Evolutionary conservation across 2,329 filamentous ascomycete species (phyloP).

Genomic region (Lithohypha guttulata): DNA sequence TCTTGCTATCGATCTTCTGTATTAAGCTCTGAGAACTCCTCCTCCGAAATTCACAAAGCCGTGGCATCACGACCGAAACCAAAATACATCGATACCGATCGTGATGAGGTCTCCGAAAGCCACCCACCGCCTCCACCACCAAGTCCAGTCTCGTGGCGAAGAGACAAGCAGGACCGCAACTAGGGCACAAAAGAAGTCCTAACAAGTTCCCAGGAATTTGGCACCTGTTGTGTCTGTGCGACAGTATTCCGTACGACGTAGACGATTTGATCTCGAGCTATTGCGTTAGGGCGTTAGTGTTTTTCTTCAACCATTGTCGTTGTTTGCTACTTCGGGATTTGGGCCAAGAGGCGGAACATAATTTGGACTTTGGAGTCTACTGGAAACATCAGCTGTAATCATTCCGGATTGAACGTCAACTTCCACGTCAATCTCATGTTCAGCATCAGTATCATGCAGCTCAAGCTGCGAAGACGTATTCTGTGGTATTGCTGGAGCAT

Average conservation of each 20-base stretch:
- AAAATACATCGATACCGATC: slow-evolving; percentile 4
- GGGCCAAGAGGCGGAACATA: not conserved
- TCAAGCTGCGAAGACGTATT: no score
- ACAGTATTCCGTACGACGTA: no score
- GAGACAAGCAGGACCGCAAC: slow-evolving; percentile 9
- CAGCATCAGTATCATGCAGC: no score
- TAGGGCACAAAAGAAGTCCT: no score
- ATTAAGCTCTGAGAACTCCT: slow-evolving; percentile 5
- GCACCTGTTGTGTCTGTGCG: no score
- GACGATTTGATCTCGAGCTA: slow-evolving; percentile 8
- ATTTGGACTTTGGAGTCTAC: no score
- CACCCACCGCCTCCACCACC: slow-evolving; percentile 8
- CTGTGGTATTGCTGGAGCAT: no score
- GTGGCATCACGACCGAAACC: slow-evolving; percentile 4
- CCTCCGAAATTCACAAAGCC: slow-evolving; percentile 9
- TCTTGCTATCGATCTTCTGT: slow-evolving; percentile 7
- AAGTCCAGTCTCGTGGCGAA: slow-evolving; percentile 8
- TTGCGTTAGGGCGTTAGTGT: slow-evolving; percentile 4
- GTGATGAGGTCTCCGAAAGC: slow-evolving; percentile 3
- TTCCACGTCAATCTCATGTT: slow-evolving; percentile 1
- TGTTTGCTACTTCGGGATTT: slow-evolving; percentile 3
- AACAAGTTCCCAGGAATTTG: no score
- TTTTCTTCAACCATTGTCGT: slow-evolving; percentile 4
- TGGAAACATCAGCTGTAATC: no score
- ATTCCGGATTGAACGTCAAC: not conserved